phyloP scores from a whole-genome alignment of 2,329 filamentous ascomycete species.

The Calonectria honghensis region DNA sequence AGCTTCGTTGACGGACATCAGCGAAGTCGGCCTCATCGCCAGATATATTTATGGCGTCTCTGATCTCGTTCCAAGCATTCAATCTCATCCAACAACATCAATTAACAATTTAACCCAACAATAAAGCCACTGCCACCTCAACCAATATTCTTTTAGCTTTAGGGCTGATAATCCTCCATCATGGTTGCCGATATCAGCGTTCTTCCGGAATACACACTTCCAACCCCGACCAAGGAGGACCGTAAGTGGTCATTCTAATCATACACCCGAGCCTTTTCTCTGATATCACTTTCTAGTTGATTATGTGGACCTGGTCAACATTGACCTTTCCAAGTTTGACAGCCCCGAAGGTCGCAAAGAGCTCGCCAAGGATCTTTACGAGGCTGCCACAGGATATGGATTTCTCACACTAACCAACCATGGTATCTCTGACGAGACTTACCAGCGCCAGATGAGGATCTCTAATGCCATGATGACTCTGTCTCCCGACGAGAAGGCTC shows the following conservation, averaged over 20 bases:
- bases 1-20: neutral
- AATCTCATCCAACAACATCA: neutral
- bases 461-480: slow-evolving; percentile 56
- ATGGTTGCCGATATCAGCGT: slow-evolving; percentile 32
- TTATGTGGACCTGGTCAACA: slow-evolving; percentile 55
- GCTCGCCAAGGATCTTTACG: slow-evolving; percentile 55
- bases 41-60: slow-evolving; percentile 31
- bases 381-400: slow-evolving; percentile 54
- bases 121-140: neutral
- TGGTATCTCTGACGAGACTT: slow-evolving; percentile 54
- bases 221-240: slow-evolving; percentile 35
- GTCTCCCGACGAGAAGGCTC: slow-evolving; percentile 52
- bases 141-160: neutral
- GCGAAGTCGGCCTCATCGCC: slow-evolving; percentile 30
- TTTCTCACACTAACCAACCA: slow-evolving; percentile 55
- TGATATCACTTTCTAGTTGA: slow-evolving; percentile 44
- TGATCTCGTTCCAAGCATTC: neutral
- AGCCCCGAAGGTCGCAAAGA: slow-evolving; percentile 51
- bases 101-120: neutral
- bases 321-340: slow-evolving; percentile 55
- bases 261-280: neutral
- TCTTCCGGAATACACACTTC: slow-evolving; percentile 36
- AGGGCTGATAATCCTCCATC: neutral
- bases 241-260: slow-evolving; percentile 20
- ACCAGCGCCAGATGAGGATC: slow-evolving; percentile 53